Evolutionary conservation across 2,329 filamentous ascomycete species (phyloP).

Genomic region (Pseudocercospora vitis): DNA sequence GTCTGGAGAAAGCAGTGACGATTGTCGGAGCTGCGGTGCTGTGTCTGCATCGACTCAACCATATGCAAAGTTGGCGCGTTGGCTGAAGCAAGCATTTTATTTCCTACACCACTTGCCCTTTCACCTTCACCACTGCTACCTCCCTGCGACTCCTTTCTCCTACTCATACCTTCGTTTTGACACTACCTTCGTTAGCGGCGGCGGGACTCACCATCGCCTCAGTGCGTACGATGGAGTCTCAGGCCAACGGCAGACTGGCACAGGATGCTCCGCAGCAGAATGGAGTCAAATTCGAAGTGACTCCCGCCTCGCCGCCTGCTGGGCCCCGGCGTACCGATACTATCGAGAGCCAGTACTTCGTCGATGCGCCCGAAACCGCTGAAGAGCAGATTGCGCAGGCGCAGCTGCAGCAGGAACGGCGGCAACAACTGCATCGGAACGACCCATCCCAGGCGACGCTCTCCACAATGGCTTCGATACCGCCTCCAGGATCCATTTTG

Average conservation of each 20-base stretch:
- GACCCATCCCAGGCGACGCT: conserved; percentile 30
- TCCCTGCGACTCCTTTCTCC: neutral
- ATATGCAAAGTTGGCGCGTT: neutral
- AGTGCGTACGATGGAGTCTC: conserved; percentile 5
- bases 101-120: neutral
- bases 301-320: conserved; percentile 18
- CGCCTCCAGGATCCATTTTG: conserved; percentile 62
- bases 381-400: conserved; percentile 22
- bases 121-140: neutral
- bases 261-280: conserved; percentile 4
- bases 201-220: neutral
- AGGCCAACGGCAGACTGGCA: conserved; percentile 12
- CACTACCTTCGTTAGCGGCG: neutral
- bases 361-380: conserved; percentile 33
- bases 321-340: conserved; percentile 29
- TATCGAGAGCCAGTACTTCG: conserved; percentile 33
- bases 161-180: neutral
- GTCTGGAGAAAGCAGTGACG: neutral
- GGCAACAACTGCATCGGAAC: conserved; percentile 29
- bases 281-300: conserved; percentile 15
- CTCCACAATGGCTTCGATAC: conserved; percentile 46
- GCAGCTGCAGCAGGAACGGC: conserved; percentile 19
- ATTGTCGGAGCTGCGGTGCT: neutral
- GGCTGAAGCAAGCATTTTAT: neutral
- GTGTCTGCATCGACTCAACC: neutral